Evolutionary conservation across 2,329 filamentous ascomycete genomes (phyloP).

Genomic region (Aspergillus fumigatiaffinis): DNA sequence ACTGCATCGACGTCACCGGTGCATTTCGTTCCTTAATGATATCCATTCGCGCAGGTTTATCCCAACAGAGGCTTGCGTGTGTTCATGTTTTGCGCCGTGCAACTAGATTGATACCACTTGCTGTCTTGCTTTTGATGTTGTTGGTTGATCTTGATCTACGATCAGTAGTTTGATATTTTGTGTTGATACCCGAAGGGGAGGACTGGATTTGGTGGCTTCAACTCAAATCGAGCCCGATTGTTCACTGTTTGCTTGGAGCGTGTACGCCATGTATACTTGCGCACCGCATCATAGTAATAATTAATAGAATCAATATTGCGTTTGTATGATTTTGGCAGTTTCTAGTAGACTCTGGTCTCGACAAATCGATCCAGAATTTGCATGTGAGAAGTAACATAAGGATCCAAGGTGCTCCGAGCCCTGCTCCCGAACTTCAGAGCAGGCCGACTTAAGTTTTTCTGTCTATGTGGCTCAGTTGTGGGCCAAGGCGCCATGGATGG

Average conservation of each 20-base stretch:
- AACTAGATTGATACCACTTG: conserved; percentile 38
- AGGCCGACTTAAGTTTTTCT: neutral
- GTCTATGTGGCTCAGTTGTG: neutral
- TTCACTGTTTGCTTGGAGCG: conserved; percentile 20
- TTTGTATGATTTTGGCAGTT: conserved; percentile 9
- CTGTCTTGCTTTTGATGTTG: conserved; percentile 28
- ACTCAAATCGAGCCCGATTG: conserved; percentile 22
- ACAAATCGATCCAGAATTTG: neutral
- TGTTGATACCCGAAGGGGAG: conserved; percentile 35
- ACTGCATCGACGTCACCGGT: conserved; percentile 16
- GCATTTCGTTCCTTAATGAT: conserved; percentile 34
- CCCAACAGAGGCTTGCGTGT: conserved; percentile 17
- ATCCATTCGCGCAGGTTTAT: conserved; percentile 29
- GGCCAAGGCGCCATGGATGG: neutral
- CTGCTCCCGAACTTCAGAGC: too few species aligned
- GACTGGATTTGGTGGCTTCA: conserved; percentile 14
- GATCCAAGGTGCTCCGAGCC: too few species aligned
- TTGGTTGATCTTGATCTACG: conserved; percentile 23
- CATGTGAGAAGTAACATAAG: neutral
- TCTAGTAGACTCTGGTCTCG: neutral
- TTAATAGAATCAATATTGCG: conserved; percentile 34
- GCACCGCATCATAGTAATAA: conserved; percentile 34
- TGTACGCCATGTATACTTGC: conserved; percentile 19
- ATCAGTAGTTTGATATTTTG: conserved; percentile 23
- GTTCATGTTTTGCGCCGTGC: conserved; percentile 25